A percentile compares a stretch with the other conserved stretches of the same genome.
Evolutionary conservation across 2,329 filamentous ascomycete genomes (phyloP).

Genomic region (Colletotrichum eleusines): DNA sequence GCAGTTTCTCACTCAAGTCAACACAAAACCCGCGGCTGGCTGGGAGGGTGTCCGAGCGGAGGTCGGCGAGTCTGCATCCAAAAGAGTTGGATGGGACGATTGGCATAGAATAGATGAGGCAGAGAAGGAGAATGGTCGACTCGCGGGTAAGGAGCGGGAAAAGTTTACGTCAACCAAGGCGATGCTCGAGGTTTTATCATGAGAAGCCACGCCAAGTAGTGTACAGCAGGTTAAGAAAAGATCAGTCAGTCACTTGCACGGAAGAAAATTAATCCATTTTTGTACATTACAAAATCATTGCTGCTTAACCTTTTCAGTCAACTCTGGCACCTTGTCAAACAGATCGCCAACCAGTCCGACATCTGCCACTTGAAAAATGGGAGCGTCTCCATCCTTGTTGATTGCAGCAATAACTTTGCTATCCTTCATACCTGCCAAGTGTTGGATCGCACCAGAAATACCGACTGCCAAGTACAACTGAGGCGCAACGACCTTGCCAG

Average conservation of each 20-base stretch:
- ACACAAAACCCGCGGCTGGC: conserved; percentile 57
- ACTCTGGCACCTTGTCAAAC: conserved; percentile 94
- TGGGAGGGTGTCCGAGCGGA: conserved; percentile 83
- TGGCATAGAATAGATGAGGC: conserved; percentile 87
- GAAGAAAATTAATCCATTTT: neutral
- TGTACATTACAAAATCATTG: conserved; percentile 19
- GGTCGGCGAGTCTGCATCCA: conserved; percentile 65
- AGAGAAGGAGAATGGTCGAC: conserved; percentile 76
- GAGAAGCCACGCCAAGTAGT: conserved; percentile 47
- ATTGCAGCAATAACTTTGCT: conserved; percentile 99
- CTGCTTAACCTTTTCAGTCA: conserved; percentile 91
- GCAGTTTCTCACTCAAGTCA: conserved; percentile 52
- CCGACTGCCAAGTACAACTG: conserved; percentile 95
- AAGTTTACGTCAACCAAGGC: conserved; percentile 70
- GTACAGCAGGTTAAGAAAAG: neutral
- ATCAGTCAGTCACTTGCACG: conserved; percentile 11
- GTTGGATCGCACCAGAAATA: conserved; percentile 97
- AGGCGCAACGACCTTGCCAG: conserved; percentile 97
- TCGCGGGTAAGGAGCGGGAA: conserved; percentile 81
- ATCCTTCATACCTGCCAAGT: conserved; percentile 99
- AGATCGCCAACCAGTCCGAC: conserved; percentile 95
- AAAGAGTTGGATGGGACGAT: conserved; percentile 80
- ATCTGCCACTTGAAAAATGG: conserved; percentile 98
- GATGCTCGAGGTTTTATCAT: conserved; percentile 66
- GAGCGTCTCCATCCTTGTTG: conserved; percentile 97